Base-by-base conservation (phyloP, 75 land plant species). In the Pinus taeda region DNA sequence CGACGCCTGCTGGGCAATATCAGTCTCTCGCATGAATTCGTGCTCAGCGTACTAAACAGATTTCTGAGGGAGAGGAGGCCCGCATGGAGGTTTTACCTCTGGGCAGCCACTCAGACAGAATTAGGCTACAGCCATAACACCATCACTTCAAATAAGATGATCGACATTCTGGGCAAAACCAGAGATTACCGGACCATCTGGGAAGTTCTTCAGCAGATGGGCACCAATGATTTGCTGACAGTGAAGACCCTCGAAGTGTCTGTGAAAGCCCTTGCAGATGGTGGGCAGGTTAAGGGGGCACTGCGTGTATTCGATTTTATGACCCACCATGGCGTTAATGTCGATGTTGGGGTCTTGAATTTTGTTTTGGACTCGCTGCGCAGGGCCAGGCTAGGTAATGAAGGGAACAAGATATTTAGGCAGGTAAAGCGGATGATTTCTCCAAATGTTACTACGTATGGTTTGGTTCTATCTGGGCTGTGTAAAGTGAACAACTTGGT, bases 401-500 rank as follows among this genome's bases (percentile, higher is more conserved):
- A 84, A 66, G 88, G 88, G 5, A 60, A 69, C 45, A 15, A 14
- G 30, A 59, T 86, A 2, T 59, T 59, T 20, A 59, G 60, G n/a
- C 7, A 59, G 60, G 81, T 84, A 11, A 22, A 45, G 39, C 79
- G 79, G 79, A 22, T 84, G 84, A 73, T 89, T 26, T 37, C 56
- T 49, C 83, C 88, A 1, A 18, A 66, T 82, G 83, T 26, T 74
- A 73, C 17, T 17, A 86, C 86, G 21, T 89, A 89, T 60, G 57
- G 60, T 72, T 76, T 39, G 42, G 77, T 89, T 77, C 57, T 89
- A 2, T 62, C 57, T 45, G 88, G 86, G 21, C 84, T 80, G 59
- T 89, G 91, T 60, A 71, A 77, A 60, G 66, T 30, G 7, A 88
- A 88, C 3, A 82, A 86, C 62, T 55, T 86, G 74, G 69, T 89